Conservation (phyloP, 2,329 filamentous ascomycete species). For the Cladosporium sp. region DNA sequence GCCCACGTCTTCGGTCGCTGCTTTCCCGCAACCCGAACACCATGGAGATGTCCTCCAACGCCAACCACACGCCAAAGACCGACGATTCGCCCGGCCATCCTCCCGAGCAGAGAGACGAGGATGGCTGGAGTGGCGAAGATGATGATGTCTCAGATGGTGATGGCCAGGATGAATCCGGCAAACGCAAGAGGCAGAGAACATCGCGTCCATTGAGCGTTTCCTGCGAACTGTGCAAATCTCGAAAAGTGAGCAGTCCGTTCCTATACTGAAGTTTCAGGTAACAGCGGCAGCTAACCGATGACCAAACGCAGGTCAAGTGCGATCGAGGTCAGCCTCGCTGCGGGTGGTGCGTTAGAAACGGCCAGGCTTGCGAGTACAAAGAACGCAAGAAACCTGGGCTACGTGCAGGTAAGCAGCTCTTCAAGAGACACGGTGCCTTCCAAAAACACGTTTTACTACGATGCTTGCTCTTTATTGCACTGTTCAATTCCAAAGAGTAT, state of each 20-base stretch:
- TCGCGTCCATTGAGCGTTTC: constrained; percentile 46
- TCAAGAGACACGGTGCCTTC: neutral
- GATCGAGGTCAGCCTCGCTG: constrained; percentile 73
- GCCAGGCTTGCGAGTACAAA: constrained; percentile 63
- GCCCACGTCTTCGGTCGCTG: constrained; percentile 6
- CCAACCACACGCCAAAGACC: constrained; percentile 18
- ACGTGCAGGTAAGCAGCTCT: constrained; percentile 24
- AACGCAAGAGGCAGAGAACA: constrained; percentile 43
- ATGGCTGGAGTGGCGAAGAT: constrained; percentile 38
- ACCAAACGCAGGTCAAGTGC: constrained; percentile 54
- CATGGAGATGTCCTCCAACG: constrained; percentile 14
- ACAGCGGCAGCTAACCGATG: too few relatives aligned
- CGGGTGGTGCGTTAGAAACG: constrained; percentile 67
- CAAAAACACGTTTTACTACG: too few relatives aligned
- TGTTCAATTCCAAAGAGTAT: too few relatives aligned
- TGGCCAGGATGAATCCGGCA: constrained; percentile 33
- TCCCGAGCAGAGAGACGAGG: constrained; percentile 26
- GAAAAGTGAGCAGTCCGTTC: constrained; percentile 56
- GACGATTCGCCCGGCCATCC: constrained; percentile 19
- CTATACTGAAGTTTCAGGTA: too few relatives aligned
- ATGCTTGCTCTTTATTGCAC: too few relatives aligned
- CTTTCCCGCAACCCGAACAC: constrained; percentile 14
- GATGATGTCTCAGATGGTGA: constrained; percentile 30
- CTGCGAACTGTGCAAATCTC: constrained; percentile 73
- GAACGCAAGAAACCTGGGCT: constrained; percentile 67